Conservation (phyloP, 2,329 filamentous ascomycete species). For the Ophiognomonia clavigignenti-juglandacearum region DNA sequence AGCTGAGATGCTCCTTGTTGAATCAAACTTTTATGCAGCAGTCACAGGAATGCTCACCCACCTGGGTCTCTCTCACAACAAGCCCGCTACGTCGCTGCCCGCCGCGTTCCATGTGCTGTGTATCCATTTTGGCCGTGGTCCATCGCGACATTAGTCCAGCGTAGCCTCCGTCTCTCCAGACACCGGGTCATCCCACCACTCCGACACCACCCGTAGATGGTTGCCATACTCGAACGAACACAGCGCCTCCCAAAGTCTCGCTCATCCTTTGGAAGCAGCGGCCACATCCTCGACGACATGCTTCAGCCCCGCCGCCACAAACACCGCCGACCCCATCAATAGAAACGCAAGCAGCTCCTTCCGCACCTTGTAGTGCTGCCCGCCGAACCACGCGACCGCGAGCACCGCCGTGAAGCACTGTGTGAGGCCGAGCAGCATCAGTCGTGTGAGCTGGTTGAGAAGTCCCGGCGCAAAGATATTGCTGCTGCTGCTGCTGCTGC, state of each 20-base stretch:
- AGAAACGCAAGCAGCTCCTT: neutral
- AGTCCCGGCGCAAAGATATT: neutral
- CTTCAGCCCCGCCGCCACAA: neutral
- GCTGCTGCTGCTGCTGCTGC: no score
- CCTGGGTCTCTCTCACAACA: no score
- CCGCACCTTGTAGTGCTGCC: slow-evolving; percentile 3
- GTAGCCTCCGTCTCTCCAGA: no score
- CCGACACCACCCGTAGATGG: no score
- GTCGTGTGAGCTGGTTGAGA: slow-evolving; percentile 1
- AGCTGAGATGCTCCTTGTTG: neutral
- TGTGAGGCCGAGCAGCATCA: slow-evolving; percentile 8
- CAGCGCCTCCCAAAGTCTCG: neutral
- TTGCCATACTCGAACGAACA: no score
- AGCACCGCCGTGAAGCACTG: slow-evolving; percentile 11
- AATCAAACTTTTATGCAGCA: neutral
- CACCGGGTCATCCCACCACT: no score
- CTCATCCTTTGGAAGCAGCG: neutral
- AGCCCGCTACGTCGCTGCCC: no score
- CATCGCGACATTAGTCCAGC: no score
- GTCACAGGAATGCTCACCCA: neutral
- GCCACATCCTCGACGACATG: neutral
- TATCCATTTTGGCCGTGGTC: no score
- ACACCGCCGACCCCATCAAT: neutral
- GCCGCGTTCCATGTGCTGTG: no score
- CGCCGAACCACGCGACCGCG: slow-evolving; percentile 1